These are phyloP conservation scores for Tuber indicum DNA, from an alignment of 495 filamentous ascomycete species.

Conservation along the genomic window DNA sequence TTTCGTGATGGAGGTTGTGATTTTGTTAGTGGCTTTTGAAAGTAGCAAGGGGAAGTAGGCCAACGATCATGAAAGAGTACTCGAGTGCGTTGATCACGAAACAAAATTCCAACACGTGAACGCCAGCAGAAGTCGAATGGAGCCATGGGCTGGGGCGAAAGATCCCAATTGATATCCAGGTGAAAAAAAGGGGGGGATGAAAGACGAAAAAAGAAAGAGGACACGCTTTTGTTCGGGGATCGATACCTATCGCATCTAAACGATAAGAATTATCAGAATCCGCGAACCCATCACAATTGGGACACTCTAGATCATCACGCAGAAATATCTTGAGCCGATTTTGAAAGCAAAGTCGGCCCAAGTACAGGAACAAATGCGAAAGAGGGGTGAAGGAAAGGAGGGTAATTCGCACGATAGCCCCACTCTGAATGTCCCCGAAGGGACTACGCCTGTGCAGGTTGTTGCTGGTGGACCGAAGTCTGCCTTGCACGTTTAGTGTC, in stretches of 20 bases:
- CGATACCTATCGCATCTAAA: slow-evolving; percentile 32
- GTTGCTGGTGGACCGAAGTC: slow-evolving; percentile 24
- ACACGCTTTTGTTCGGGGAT: slow-evolving; percentile 28
- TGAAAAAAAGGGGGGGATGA: slow-evolving; percentile 19
- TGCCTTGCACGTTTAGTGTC: slow-evolving; percentile 28
- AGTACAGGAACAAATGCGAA: slow-evolving; percentile 4
- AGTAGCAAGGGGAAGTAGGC: slow-evolving; percentile 21
- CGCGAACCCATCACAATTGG: slow-evolving; percentile 24
- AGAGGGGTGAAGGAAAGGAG: slow-evolving; percentile 19
- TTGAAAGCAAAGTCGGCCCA: slow-evolving; percentile 18
- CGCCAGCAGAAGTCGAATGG: slow-evolving; percentile 20
- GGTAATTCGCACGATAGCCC: slow-evolving; percentile 35
- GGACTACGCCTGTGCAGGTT: slow-evolving; percentile 31
- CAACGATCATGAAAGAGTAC: slow-evolving; percentile 8
- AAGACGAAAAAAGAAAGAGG: slow-evolving; percentile 17
- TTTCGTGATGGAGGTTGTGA: slow-evolving; percentile 12
- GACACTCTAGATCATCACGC: slow-evolving; percentile 16
- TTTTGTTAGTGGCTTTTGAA: slow-evolving; percentile 30
- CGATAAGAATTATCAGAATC: slow-evolving; percentile 38
- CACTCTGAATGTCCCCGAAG: slow-evolving; percentile 17
- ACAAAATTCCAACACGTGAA: slow-evolving; percentile 18
- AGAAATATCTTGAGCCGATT: slow-evolving; percentile 15
- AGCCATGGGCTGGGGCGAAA: slow-evolving; percentile 24
- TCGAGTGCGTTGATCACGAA: slow-evolving; percentile 26
- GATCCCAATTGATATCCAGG: slow-evolving; percentile 23